Evolutionary conservation across 176 grass and related monocot species (phyloP).

Genomic region (Saccharum officinarum): DNA sequence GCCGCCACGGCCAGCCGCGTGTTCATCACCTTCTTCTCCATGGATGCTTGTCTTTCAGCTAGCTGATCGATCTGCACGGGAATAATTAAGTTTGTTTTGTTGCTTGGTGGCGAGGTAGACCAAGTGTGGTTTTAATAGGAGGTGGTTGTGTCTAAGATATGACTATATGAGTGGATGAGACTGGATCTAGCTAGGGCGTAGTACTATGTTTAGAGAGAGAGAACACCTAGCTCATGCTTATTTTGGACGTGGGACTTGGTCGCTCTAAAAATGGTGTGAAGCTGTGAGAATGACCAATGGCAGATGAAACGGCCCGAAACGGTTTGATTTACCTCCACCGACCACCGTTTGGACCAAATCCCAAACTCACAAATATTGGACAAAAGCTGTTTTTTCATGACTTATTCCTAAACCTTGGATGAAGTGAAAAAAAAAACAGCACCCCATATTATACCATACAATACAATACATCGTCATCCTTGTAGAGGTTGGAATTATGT

Average conservation of each 20-base stretch:
- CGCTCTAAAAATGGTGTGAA: too few species aligned
- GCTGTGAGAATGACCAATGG: too few species aligned
- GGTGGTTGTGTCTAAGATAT: not conserved
- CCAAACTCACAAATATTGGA: too few species aligned
- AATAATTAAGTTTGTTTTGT: not conserved
- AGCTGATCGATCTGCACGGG: not conserved
- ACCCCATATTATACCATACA: too few species aligned
- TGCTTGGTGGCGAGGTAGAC: not conserved
- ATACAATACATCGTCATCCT: too few species aligned
- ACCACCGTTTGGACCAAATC: too few species aligned
- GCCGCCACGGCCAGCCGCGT: not conserved
- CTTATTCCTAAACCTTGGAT: too few species aligned
- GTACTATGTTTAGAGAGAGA: not conserved
- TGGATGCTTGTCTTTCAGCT: not conserved
- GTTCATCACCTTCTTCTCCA: constrained; percentile 13
- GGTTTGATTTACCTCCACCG: too few species aligned
- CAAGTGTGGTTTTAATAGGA: not conserved
- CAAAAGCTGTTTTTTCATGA: too few species aligned
- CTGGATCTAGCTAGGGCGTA: not conserved
- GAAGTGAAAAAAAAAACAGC: too few species aligned
- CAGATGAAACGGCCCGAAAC: too few species aligned
- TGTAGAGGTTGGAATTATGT: too few species aligned
- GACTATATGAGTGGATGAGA: not conserved
- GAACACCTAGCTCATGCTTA: not conserved
- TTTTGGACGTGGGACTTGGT: not conserved